Evolutionary conservation across 148 eudicot species (phyloP), one percentile per base, ranked within the genome.

Genomic region (Vaccinium darrowii): DNA sequence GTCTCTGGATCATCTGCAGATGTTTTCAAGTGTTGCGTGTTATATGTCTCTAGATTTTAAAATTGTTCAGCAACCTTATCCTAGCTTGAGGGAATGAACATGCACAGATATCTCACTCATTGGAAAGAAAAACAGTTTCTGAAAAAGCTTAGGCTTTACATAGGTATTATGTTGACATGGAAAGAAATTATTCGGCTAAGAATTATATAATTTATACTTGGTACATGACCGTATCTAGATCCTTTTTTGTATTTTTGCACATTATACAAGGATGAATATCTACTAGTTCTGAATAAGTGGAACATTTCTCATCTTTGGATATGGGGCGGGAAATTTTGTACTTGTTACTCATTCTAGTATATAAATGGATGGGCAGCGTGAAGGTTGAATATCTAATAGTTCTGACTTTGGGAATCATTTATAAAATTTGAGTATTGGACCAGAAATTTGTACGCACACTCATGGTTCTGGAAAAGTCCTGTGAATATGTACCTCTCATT

Each of bases 241-340:
- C 57, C 11, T 78, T 12, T 43, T 25, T 53, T 52, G 30, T 65
- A 65, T 2, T 94, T 96, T 78, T 8, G 14, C 33, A 25, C 23
- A 7, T 27, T 53, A 78, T 52, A 54, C 10, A 14, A 53, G 9
- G 63, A 53, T 25, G 47, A 39, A 39, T 57, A 58, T 21, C 18
- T 21, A 12, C 25, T 13, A 8, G 82, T 80, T 57, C 15, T 39
- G 27, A 60, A 23, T 9, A 15, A 21, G 47, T 57, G 21, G 19
- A 36, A 39, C 47, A 36, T 76, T 47, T 50, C 27, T 58, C 23
- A 58, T 39, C 58, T 49, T 58, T 36, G 27, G 71, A 8, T 57
- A 10, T 15, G 16, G 30, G 82, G 12, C 18, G 0, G 30, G 30
- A 58, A 21, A 60, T 19, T 19, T 33, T 57, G 8, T n/a, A 3